Conservation (phyloP, 2,329 filamentous ascomycete genomes). For the Cyanodermella asteris region DNA sequence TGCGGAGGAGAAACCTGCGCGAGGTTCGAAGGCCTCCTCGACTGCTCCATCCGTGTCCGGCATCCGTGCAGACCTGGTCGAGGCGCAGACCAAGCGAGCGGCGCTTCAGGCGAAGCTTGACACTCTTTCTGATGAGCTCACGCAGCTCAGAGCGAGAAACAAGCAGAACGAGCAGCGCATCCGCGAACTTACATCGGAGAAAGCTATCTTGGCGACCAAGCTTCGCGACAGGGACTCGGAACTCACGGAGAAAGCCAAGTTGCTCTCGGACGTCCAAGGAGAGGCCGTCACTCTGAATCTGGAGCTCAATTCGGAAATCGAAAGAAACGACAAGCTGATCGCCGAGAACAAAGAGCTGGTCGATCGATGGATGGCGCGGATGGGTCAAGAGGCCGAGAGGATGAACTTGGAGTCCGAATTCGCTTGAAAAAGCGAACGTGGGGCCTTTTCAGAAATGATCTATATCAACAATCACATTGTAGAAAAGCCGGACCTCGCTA, state of each 20-base stretch:
- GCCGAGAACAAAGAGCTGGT: constrained; percentile 76
- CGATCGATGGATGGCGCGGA: constrained; percentile 74
- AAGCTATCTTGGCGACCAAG: constrained; percentile 37
- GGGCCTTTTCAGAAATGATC: no score
- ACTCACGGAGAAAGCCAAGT: constrained; percentile 57
- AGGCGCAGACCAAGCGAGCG: constrained; percentile 53
- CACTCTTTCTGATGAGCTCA: constrained; percentile 40
- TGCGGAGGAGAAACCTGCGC: constrained; percentile 17
- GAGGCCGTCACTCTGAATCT: constrained; percentile 76
- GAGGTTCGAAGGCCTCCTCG: neutral
- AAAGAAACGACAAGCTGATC: constrained; percentile 48
- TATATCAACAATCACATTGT: no score
- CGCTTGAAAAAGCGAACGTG: constrained; percentile 14
- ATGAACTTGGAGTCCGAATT: constrained; percentile 46
- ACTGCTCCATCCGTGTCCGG: constrained; percentile 11
- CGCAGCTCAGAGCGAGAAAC: constrained; percentile 36
- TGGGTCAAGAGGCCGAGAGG: constrained; percentile 64
- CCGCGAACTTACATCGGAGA: constrained; percentile 38
- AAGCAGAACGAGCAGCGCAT: constrained; percentile 40
- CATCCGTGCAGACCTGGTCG: constrained; percentile 47
- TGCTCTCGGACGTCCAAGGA: constrained; percentile 71
- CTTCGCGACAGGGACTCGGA: constrained; percentile 71
- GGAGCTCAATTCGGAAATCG: constrained; percentile 68
- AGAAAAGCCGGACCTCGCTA: no score
- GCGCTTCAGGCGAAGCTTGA: constrained; percentile 44